Percentiles rank a stretch among this genome's conserved stretches.
phyloP scores from a whole-genome alignment of 2,329 filamentous ascomycete genomes.

The Aspergillus aculeatus region DNA sequence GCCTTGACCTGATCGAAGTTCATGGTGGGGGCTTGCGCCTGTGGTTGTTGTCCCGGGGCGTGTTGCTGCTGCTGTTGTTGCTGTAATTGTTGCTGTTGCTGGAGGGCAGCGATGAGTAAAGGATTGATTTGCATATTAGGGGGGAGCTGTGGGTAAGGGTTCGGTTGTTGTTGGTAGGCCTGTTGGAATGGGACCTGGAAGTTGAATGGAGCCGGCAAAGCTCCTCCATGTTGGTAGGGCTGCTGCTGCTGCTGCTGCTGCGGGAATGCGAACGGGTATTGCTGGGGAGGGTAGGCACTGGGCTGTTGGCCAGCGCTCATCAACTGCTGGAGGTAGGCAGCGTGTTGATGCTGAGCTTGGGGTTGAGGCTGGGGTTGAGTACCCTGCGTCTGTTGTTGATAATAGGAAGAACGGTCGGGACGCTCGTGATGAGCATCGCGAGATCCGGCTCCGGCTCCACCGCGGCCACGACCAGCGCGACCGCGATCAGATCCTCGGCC shows the following conservation, averaged over 20 bases:
- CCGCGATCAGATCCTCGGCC: slow-evolving; percentile 43
- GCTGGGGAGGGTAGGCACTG: slow-evolving; percentile 27
- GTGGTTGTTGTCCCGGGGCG: slow-evolving; percentile 24
- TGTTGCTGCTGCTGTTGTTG: slow-evolving; percentile 21
- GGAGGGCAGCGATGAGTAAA: slow-evolving; percentile 53
- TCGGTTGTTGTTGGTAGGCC: slow-evolving; percentile 44
- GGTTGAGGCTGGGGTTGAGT: slow-evolving; percentile 18
- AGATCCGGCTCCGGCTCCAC: slow-evolving; percentile 22
- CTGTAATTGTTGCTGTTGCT: slow-evolving; percentile 44
- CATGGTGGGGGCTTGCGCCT: slow-evolving; percentile 29
- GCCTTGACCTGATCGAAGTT: slow-evolving; percentile 45
- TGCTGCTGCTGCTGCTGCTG: slow-evolving; percentile 30
- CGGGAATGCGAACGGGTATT: slow-evolving; percentile 28
- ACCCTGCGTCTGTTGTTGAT: slow-evolving; percentile 15
- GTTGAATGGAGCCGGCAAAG: slow-evolving; percentile 33
- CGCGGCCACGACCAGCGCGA: slow-evolving; percentile 38
- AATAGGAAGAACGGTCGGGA: slow-evolving; percentile 30
- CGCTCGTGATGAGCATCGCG: slow-evolving; percentile 30
- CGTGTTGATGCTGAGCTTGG: slow-evolving; percentile 20
- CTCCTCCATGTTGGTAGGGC: slow-evolving; percentile 26
- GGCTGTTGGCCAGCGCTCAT: slow-evolving; percentile 18
- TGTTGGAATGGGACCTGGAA: slow-evolving; percentile 43
- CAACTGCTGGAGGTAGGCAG: slow-evolving; percentile 12
- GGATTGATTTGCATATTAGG: slow-evolving; percentile 57
- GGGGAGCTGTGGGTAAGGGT: slow-evolving; percentile 41